Percentiles rank a stretch among this genome's conserved stretches.
Evolutionary conservation across 2,329 filamentous ascomycete genomes (phyloP).

Genomic region (Colletotrichum cereale): DNA sequence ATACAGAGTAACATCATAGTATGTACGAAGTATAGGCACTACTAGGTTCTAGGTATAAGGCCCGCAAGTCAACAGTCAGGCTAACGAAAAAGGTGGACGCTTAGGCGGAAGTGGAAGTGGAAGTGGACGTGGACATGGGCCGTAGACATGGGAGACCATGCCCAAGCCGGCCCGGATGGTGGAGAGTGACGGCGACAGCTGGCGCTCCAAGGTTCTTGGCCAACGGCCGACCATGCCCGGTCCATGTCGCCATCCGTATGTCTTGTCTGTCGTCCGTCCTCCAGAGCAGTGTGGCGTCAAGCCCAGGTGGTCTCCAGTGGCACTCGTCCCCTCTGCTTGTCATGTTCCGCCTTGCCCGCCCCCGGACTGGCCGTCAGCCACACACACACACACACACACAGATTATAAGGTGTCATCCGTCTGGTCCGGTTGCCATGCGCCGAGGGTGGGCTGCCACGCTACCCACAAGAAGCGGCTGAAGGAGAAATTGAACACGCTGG

Average conservation of each 20-base stretch:
- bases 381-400: no score
- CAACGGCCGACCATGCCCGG: conserved; percentile 19
- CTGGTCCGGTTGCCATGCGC: neutral
- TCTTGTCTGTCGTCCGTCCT: neutral
- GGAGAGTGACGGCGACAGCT: conserved; percentile 12
- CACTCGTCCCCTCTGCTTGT: neutral
- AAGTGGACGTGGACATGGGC: neutral
- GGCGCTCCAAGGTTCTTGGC: conserved; percentile 21
- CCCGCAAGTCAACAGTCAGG: neutral
- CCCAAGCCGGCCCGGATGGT: neutral
- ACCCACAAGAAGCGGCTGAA: conserved; percentile 22
- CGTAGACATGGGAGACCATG: neutral
- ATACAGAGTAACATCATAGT: no score
- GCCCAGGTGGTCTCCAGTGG: neutral
- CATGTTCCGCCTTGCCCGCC: conserved; percentile 27
- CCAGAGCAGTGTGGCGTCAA: conserved; percentile 2
- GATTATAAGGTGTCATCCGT: neutral
- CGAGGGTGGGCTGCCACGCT: conserved; percentile 4
- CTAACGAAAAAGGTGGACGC: neutral
- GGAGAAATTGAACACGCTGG: conserved; percentile 13
- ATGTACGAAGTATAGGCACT: no score
- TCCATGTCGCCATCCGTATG: conserved; percentile 25
- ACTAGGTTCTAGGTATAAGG: no score
- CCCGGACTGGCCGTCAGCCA: conserved; percentile 32
- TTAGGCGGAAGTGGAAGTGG: neutral